Evolutionary conservation across 75 land plant genomes (phyloP).

Genomic region (Gnetum montanum): DNA sequence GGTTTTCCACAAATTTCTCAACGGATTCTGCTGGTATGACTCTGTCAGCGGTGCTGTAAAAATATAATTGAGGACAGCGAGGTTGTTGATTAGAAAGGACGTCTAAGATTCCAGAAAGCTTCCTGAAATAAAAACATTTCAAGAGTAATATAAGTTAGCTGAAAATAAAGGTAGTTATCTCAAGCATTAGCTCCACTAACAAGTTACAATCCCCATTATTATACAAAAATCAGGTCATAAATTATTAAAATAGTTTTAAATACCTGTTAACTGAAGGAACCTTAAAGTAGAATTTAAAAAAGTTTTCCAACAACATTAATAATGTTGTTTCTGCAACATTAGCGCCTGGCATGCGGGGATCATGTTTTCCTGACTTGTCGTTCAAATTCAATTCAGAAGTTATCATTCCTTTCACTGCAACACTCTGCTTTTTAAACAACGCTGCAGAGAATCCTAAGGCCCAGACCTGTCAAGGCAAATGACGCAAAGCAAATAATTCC

Average conservation of each 20-base stretch:
- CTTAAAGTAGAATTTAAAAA: conserved; percentile 74
- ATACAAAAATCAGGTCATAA: background rate
- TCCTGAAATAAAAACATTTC: conserved; percentile 41
- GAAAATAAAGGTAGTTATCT: background rate
- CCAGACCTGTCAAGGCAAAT: conserved; percentile 60
- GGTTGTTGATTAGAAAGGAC: conserved; percentile 70
- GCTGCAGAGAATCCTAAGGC: conserved; percentile 98
- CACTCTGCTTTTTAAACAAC: conserved; percentile 76
- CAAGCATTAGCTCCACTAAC: no score
- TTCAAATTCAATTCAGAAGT: background rate
- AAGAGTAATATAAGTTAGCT: conserved; percentile 10
- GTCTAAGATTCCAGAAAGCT: conserved; percentile 67
- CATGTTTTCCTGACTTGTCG: background rate
- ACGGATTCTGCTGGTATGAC: conserved; percentile 88
- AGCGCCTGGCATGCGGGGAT: conserved; percentile 21
- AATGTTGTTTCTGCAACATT: conserved; percentile 71
- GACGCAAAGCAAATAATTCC: background rate
- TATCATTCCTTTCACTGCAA: conserved; percentile 40
- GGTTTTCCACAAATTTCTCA: conserved; percentile 82
- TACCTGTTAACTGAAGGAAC: conserved; percentile 73
- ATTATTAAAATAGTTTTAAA: background rate
- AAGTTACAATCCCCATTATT: no score
- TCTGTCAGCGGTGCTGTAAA: conserved; percentile 90
- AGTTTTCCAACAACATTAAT: conserved; percentile 61
- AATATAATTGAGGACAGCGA: conserved; percentile 91